A percentile compares a stretch with the other conserved stretches of the same genome.
phyloP scores from a whole-genome alignment of 164 flowering plant species.

The Vitis cinerea region DNA sequence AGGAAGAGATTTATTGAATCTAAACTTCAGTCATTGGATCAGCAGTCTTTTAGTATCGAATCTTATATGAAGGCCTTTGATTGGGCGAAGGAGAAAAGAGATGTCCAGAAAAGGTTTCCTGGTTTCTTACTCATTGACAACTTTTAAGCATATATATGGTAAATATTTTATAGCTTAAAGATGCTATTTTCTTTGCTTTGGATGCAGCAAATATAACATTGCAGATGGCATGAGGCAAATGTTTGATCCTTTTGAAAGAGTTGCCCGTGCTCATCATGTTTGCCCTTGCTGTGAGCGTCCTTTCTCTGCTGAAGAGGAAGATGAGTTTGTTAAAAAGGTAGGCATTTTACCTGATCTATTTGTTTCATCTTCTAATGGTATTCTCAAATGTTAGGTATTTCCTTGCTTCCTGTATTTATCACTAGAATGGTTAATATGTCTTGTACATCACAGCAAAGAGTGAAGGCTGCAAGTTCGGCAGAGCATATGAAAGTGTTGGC shows the following conservation, averaged over 20 bases:
- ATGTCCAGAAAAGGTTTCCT: constrained; percentile 74
- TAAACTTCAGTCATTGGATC: constrained; percentile 62
- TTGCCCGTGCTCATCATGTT: constrained; percentile 88
- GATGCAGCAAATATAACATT: constrained; percentile 74
- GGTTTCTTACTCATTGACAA: background rate
- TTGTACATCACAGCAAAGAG: constrained; percentile 75
- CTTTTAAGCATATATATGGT: background rate
- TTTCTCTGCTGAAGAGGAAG: constrained; percentile 91
- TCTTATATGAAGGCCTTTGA: constrained; percentile 59
- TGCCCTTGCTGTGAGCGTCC: constrained; percentile 98
- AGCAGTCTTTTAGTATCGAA: constrained; percentile 49
- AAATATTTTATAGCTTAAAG: background rate
- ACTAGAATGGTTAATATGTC: background rate
- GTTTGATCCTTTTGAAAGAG: constrained; percentile 94
- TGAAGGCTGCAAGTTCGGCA: constrained; percentile 69
- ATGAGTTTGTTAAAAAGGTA: constrained; percentile 90
- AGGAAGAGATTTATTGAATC: constrained; percentile 71
- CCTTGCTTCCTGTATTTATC: background rate
- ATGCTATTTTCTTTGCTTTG: constrained; percentile 6
- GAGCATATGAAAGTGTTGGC: constrained; percentile 80
- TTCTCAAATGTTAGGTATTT: background rate
- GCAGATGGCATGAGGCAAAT: constrained; percentile 91
- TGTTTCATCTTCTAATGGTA: background rate
- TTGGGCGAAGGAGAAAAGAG: constrained; percentile 70
- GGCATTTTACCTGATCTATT: background rate